Evolutionary conservation across 2,329 filamentous ascomycete genomes (phyloP).

Genomic region (Tolypocladium cylindrosporum): DNA sequence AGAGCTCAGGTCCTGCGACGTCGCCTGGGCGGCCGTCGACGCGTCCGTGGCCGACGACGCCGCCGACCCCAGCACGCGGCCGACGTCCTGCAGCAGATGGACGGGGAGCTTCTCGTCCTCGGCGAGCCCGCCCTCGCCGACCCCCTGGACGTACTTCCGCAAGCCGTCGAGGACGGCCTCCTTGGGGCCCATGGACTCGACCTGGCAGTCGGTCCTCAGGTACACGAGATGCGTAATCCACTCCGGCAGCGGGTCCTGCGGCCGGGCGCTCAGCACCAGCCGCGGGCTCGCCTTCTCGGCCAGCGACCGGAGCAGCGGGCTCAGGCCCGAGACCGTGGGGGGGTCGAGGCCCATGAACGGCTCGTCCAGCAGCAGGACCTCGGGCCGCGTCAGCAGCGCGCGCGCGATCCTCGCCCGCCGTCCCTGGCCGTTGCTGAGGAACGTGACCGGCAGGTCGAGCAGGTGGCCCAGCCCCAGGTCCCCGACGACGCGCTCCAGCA

Average conservation of each 20-base stretch:
- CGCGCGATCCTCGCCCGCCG: slow-evolving; percentile 80
- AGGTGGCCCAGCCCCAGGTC: slow-evolving; percentile 62
- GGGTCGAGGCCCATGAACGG: slow-evolving; percentile 96
- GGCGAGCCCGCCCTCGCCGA: slow-evolving; percentile 29
- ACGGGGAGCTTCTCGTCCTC: slow-evolving; percentile 40
- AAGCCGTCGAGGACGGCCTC: slow-evolving; percentile 48
- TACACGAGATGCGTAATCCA: slow-evolving; percentile 85
- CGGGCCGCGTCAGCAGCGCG: slow-evolving; percentile 67
- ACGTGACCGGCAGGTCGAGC: slow-evolving; percentile 73
- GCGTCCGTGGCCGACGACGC: slow-evolving; percentile 4
- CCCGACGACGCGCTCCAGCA: slow-evolving; percentile 52
- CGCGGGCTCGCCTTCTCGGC: slow-evolving; percentile 58
- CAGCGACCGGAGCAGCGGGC: slow-evolving; percentile 57
- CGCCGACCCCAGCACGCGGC: slow-evolving; percentile 28
- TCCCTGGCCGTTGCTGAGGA: slow-evolving; percentile 89
- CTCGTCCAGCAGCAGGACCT: slow-evolving; percentile 80
- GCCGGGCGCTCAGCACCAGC: slow-evolving; percentile 66
- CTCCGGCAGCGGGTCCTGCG: slow-evolving; percentile 77
- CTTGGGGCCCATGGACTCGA: slow-evolving; percentile 57
- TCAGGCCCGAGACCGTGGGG: slow-evolving; percentile 63
- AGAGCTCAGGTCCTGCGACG: slow-evolving; percentile 10
- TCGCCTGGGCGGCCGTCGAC: slow-evolving; percentile 1
- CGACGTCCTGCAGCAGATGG: slow-evolving; percentile 39
- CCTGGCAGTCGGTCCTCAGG: slow-evolving; percentile 54
- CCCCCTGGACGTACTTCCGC: slow-evolving; percentile 34